Evolutionary conservation across 352 stramenopile species (phyloP).

Genomic region (Phytopythium ostracodes): DNA sequence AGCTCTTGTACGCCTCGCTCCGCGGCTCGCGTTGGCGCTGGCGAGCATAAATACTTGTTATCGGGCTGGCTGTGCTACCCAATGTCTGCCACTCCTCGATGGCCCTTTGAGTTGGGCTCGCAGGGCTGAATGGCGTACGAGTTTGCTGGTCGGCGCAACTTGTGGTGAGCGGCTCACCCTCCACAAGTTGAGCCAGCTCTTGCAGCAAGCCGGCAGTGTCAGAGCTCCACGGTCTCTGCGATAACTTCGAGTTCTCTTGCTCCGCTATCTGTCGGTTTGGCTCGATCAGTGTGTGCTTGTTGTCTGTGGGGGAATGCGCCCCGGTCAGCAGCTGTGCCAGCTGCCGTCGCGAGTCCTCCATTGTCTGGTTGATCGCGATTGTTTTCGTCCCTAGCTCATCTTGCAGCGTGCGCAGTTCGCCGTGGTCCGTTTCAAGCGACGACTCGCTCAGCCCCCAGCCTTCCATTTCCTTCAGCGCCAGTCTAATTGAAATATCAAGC

Average conservation of each 20-base stretch:
- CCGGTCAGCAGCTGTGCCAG: constrained; percentile 6
- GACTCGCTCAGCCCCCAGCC: constrained; percentile 16
- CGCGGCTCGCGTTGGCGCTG: constrained; percentile 7
- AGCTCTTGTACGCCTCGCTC: not conserved
- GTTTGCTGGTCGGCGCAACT: no score
- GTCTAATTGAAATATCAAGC: constrained; percentile 8
- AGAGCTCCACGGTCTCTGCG: not conserved
- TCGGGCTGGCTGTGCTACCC: constrained; percentile 21
- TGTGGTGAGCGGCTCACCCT: not conserved
- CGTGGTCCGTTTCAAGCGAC: constrained; percentile 24
- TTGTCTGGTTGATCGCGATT: constrained; percentile 15
- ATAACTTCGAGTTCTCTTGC: not conserved
- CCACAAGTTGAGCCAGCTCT: not conserved
- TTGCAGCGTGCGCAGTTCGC: constrained; percentile 18
- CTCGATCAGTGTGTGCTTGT: not conserved
- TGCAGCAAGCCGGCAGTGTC: not conserved
- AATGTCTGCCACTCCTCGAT: not conserved
- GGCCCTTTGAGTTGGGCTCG: not conserved
- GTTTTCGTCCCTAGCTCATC: constrained; percentile 12
- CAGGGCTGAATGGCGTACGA: not conserved
- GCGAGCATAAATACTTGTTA: constrained; percentile 29
- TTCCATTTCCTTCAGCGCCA: constrained; percentile 35
- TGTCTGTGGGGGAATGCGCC: not conserved
- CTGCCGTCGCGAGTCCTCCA: constrained; percentile 20
- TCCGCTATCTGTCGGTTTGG: no score